Conservation (phyloP, 208 protist genomes). For the Novymonas esmeraldas region DNA sequence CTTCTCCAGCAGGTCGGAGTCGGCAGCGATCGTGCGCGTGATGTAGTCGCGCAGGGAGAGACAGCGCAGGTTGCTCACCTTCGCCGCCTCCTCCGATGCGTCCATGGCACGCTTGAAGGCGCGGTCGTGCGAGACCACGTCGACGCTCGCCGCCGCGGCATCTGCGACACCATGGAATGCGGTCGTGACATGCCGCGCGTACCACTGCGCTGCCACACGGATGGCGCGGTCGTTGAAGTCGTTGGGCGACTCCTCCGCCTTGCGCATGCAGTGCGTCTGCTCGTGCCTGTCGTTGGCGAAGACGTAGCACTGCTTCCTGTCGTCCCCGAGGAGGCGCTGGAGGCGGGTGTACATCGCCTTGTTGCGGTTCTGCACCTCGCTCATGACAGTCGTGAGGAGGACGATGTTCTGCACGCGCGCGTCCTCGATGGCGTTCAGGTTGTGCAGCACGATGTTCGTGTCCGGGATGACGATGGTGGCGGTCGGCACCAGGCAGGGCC, state of each 20-base stretch:
- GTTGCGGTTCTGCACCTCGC: slow-evolving; percentile 92
- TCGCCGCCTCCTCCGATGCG: slow-evolving; percentile 28
- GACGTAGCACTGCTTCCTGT: slow-evolving; percentile 83
- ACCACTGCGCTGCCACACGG: slow-evolving; percentile 86
- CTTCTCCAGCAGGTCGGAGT: slow-evolving; percentile 84
- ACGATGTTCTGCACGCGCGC: slow-evolving; percentile 82
- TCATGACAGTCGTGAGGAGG: slow-evolving; percentile 87
- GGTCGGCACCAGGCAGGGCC: slow-evolving; percentile 33
- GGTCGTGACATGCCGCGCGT: slow-evolving; percentile 62
- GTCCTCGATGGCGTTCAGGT: slow-evolving; percentile 92
- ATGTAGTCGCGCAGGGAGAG: slow-evolving; percentile 70
- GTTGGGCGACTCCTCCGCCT: slow-evolving; percentile 77
- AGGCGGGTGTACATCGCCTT: slow-evolving; percentile 87
- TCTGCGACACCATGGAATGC: slow-evolving; percentile 37
- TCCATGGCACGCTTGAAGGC: slow-evolving; percentile 48
- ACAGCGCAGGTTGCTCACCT: slow-evolving; percentile 58
- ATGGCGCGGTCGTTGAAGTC: slow-evolving; percentile 93
- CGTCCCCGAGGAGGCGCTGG: slow-evolving; percentile 72
- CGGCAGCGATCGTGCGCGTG: slow-evolving; percentile 35
- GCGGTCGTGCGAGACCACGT: slow-evolving; percentile 78
- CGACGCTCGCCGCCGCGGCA: slow-evolving; percentile 25
- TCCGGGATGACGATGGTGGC: slow-evolving; percentile 78
- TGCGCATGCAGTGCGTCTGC: slow-evolving; percentile 79
- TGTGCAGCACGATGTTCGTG: slow-evolving; percentile 93
- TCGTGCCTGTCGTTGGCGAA: slow-evolving; percentile 93